Evolutionary conservation across 1,139 yeast genomes (phyloP).

Genomic region (Arxiozyma heterogenica): DNA sequence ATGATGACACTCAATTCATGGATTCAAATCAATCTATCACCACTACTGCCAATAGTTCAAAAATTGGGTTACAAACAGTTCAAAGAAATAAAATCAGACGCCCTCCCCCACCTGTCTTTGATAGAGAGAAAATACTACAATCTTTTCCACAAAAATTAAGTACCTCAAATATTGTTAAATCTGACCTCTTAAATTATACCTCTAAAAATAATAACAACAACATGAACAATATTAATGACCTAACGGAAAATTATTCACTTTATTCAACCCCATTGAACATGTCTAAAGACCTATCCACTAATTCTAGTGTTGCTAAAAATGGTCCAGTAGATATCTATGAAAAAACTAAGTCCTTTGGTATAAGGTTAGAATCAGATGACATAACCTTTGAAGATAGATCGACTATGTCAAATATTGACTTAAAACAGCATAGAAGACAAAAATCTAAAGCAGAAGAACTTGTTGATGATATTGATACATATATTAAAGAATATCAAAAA

Average conservation of each 20-base stretch:
- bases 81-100: constrained; percentile 6
- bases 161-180: neutral
- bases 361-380: neutral
- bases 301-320: neutral
- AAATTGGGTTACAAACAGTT: neutral
- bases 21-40: neutral
- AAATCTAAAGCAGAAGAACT: constrained; percentile 29
- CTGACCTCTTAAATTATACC: neutral
- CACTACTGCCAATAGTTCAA: neutral
- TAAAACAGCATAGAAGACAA: constrained; percentile 20
- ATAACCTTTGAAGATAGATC: neutral
- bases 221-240: neutral
- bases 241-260: no score
- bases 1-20: neutral
- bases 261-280: neutral
- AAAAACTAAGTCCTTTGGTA: neutral
- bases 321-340: neutral
- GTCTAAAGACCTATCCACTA: neutral
- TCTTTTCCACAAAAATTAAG: neutral
- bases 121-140: constrained; percentile 6
- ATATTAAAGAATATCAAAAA: constrained; percentile 13
- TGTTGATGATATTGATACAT: constrained; percentile 28
- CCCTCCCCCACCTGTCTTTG: constrained; percentile 13
- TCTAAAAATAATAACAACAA: neutral
- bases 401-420: neutral